Evolutionary conservation across 495 filamentous ascomycete genomes (phyloP), one percentile per base, ranked within the genome.

Genomic region (Hypoxylon subgilvum): DNA sequence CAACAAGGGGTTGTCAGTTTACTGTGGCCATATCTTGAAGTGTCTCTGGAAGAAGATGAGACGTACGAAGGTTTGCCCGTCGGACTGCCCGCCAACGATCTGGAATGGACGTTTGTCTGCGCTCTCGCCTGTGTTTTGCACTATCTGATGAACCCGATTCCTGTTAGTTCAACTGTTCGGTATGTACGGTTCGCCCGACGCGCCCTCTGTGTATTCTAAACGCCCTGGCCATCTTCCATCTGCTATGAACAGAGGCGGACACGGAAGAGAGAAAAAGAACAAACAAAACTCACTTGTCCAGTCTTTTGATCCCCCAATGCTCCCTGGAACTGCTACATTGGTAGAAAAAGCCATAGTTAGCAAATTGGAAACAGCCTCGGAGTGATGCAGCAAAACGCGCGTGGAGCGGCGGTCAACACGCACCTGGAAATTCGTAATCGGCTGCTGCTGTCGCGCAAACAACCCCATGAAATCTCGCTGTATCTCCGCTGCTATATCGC

Each of bases 1-100:
- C 14, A 13, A n/a, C 16, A 18, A 6, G 23, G 8, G 18, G 13
- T 6, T 14, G 18, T n/a, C 16, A 17, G 4, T 7, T 14, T 17
- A 12, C 3, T 4, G 6, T 12, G 31, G n/a, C 2, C 1, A 25
- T 17, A 17, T 4, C 34, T 13, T 40, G 36, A 4, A 10, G 18
- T 9, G 14, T 12, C 3, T 27, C 13, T 30, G 32, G 42, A 31
- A 13, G 12, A 36, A 13, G 18, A 51, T 14, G 21, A 23, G 30
- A 72, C 79, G 32, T 62, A 82, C 78, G 61, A 81, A 81, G 2
- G 73, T 79, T 49, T 75, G 55, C 1, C 76, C 76, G 14, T 75
- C 67, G 2, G 48, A 46, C 25, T 27, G 16, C 6, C 54, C 51
- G 27, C 55, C 55, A 10, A 38, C 39, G 14, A 80, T 77, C 36